These are phyloP conservation scores for Hypoxylon sp. DNA, from an alignment of 2,329 filamentous ascomycete species.

Conservation along the genomic window DNA sequence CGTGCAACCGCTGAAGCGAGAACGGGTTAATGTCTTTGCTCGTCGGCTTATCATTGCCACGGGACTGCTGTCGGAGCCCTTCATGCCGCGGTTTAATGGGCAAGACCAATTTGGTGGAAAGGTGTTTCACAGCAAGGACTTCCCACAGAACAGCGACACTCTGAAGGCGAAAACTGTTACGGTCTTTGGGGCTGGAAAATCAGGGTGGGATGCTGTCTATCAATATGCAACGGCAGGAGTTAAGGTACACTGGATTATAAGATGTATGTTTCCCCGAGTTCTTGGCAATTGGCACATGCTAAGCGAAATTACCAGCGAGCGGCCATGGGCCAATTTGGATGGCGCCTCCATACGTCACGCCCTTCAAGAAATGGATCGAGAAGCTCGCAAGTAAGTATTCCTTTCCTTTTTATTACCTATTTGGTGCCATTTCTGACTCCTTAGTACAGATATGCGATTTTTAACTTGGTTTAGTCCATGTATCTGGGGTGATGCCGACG, in stretches of 20 bases:
- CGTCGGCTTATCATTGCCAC: slow-evolving; percentile 73
- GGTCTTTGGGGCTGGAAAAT: slow-evolving; percentile 74
- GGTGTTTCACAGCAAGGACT: slow-evolving; percentile 72
- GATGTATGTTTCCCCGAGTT: slow-evolving; percentile 50
- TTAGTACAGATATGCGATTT: slow-evolving; percentile 67
- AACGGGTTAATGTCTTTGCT: slow-evolving; percentile 51
- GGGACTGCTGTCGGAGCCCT: slow-evolving; percentile 71
- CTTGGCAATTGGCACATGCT: slow-evolving; percentile 1
- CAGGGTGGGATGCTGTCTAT: slow-evolving; percentile 74
- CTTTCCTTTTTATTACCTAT: background rate
- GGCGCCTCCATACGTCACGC: slow-evolving; percentile 65
- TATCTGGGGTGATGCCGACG: slow-evolving; percentile 77
- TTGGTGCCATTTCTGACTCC: background rate
- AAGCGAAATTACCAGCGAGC: slow-evolving; percentile 50
- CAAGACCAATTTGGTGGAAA: slow-evolving; percentile 65
- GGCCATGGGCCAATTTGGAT: slow-evolving; percentile 71
- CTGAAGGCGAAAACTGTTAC: slow-evolving; percentile 60
- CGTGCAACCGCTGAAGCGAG: slow-evolving; percentile 17
- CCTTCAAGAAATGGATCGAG: slow-evolving; percentile 66
- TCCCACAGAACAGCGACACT: slow-evolving; percentile 57
- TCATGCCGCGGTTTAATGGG: slow-evolving; percentile 67
- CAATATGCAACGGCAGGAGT: slow-evolving; percentile 68
- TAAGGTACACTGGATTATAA: slow-evolving; percentile 71
- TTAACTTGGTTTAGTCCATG: slow-evolving; percentile 83
- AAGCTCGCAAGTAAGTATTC: slow-evolving; percentile 60